Base-by-base conservation (phyloP, 2,329 filamentous ascomycete species). In the Ophiognomonia clavigignenti-juglandacearum region DNA sequence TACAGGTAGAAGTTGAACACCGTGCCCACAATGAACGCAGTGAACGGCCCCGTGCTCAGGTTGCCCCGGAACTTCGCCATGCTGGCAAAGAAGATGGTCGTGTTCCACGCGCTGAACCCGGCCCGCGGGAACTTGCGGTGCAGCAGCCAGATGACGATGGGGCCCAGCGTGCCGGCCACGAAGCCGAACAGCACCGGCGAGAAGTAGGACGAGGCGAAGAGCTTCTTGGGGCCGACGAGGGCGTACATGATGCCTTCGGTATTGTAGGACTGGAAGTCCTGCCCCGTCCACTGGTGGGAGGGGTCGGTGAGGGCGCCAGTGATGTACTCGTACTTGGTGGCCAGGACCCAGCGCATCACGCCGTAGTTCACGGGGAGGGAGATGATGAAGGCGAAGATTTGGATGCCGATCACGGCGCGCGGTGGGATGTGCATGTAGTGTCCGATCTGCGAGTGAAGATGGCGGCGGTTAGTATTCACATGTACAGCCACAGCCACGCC, bases 31-130 rank as follows among this genome's bases (percentile, higher is more conserved):
- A 56, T 45, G 7, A 54, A 46, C 2, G 47, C 32, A 10, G 50
- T 56, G 23, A 56, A 48, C 4, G 53, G 53, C 0, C 52, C 53
- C 2, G 54, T 56, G 41, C 54, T 56, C 13, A 54, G 35, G 23
- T 54, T 54, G 6, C 52, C 54, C 4, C 43, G 45, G 34, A 54
- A 56, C 1, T 41, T 53, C 2, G 54, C 54, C 36, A 48, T 47
- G 22, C 43, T 43, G 20, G 54, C 52, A 22, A 56, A 56, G 43
- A 56, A 56, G 38, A 56, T 54, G 26, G 54, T 54, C 34, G 52
- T 56, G 47, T 56, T 56, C 54, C 54, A 56, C 16, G 55, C 43
- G 31, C 54, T 39, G 37, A 56, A 56, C 35, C 45, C 29, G 22
- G 23, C 20, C 22, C 31, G 27, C 1, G 53, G 39, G 39, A 54